A percentile compares a stretch with the other conserved stretches of the same genome.
phyloP scores from a whole-genome alignment of 176 grass and related monocot species.

The Phoenix dactylifera region DNA sequence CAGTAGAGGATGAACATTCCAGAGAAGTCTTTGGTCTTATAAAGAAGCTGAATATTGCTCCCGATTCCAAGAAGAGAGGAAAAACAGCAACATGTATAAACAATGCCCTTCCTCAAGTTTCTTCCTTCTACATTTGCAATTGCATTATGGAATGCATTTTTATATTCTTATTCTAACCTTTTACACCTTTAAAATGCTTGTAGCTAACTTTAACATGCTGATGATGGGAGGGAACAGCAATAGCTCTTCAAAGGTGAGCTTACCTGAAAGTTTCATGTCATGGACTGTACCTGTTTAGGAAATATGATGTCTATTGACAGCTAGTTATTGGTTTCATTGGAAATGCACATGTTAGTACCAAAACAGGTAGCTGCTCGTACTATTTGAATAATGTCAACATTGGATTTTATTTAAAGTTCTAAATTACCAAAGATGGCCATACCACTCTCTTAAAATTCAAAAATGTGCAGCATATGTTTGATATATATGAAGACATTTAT shows the following conservation, averaged over 20 bases:
- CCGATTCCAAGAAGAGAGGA: constrained; percentile 59
- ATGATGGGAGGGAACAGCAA: constrained; percentile 35
- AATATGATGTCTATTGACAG: not conserved
- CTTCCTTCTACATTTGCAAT: not conserved
- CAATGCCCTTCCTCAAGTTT: not conserved
- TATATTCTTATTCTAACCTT: constrained; percentile 12
- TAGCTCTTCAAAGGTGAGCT: constrained; percentile 65
- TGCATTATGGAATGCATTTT: constrained; percentile 3
- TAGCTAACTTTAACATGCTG: constrained; percentile 65
- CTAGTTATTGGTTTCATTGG: too few species aligned
- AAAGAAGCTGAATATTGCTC: constrained; percentile 86
- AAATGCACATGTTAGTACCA: too few species aligned
- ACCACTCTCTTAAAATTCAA: too few species aligned
- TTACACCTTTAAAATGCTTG: constrained; percentile 10
- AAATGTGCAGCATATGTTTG: too few species aligned
- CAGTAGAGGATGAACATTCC: constrained; percentile 65
- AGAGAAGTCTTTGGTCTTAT: constrained; percentile 93
- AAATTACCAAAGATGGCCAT: too few species aligned
- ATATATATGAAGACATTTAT: too few species aligned
- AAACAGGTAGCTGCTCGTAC: too few species aligned
- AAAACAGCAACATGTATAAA: constrained; percentile 52
- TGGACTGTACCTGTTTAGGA: not conserved
- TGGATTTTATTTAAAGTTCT: too few species aligned
- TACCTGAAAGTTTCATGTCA: not conserved
- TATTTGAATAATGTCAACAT: too few species aligned